Evolutionary conservation across 805 yeast genomes (phyloP), one percentile per base, ranked within the genome.

Genomic region (Saccharomycodes ludwigii): DNA sequence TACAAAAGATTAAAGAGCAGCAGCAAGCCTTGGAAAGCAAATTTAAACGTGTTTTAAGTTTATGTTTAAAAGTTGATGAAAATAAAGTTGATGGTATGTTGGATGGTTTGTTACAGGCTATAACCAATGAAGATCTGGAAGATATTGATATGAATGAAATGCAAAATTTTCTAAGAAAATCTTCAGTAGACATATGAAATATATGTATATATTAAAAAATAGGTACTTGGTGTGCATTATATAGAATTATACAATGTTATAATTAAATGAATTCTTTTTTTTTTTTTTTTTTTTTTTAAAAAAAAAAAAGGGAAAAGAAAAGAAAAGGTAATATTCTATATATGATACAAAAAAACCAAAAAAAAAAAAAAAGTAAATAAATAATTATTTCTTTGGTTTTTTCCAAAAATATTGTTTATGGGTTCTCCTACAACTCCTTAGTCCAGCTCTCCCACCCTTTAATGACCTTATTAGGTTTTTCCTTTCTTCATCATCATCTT

Each of bases 371-470:
- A 3, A n/a, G 11, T 10, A 29, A 14, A 19, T 4, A 16, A 24
- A 13, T 3, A n/a, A 10, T 38, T 33, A 46, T 39, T 49, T 50
- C 6, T 50, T 52, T 14, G 70, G 70, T 38, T 59, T 64, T 40
- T 63, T 64, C 68, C 68, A 64, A 46, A 57, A 64, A 41, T 64
- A 64, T 41, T 64, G 98, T 58, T 91, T 91, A 59, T 86, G 98
- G 1, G 82, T 81, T 58, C 79, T 84, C 59, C 98, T 72, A 58
- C 97, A 91, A 27, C 80, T 73, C 54, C 98, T 71, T 43, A 88
- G 63, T 1, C 88, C 83, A 4, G 79, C 71, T 46, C 72, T 68
- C 1, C 70, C 68, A 8, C 96, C 96, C 50, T 83, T 80, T 33
- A 84, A 60, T 27, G 80, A 76, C 31, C 72, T 68, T 5, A 86